Evolutionary conservation across 805 yeast species (phyloP), one percentile per base, ranked within the genome.

Genomic region (Saturnispora kantuleensis): DNA sequence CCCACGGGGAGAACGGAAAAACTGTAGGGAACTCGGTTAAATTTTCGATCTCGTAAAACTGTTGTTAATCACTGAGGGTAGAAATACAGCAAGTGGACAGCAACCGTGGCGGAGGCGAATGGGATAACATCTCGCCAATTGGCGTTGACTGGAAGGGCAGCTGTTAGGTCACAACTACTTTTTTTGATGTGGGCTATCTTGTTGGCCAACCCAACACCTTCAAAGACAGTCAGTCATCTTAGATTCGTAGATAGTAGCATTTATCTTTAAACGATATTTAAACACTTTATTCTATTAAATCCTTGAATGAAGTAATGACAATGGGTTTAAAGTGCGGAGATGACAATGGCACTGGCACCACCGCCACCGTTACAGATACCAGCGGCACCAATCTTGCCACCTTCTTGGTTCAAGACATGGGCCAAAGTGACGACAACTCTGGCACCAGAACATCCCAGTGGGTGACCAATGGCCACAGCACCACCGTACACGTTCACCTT

Each of bases 351-450:
- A 46, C 95, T 83, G 41, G 97, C 97, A 63, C 98, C 99, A 64
- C 99, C 99, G 59, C 99, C 99, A 72, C 99, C 98, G 66, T 93
- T 93, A 76, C 98, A 93, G 62, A 93, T 82, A 64, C 87, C 96
- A 57, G 96, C 97, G 54, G 79, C 87, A 64, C 99, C 99, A 55
- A 80, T 65, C 69, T 82, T 86, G 56, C 90, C 94, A 45, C 67
- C 67, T 72, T 93, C 97, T 70, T 90, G 96, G 33, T 66, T 53
- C 60, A 93, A 76, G 13, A 89, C 88, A 41, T 87, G 76, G 47
- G 79, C 58, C 65, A 93, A 74, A 28, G 98, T 93, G 53, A 86
- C 89, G 47, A 93, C 77, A 58, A 93, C 76, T 73, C 97, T 77
- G 39, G 95, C 94, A 66, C 97, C 97, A n/a, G 95, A 84, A 62